These are phyloP conservation scores for Saccharomyces hybrid DNA, from an alignment of 1,139 yeast species.

Conservation along the genomic window DNA sequence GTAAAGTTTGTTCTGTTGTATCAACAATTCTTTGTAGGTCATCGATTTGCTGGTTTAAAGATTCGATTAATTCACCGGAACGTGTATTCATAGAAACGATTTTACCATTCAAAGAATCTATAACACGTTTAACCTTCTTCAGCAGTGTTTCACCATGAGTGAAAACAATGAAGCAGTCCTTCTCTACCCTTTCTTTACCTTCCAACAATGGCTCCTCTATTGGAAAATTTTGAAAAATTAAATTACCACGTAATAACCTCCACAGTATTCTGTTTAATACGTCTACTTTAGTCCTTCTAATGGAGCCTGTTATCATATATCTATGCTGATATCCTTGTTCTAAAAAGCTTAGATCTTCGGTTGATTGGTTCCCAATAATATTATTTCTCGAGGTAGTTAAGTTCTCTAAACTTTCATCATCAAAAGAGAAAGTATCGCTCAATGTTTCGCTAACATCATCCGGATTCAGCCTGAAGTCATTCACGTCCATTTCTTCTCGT, in stretches of 20 bases:
- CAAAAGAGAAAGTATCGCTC: constrained; percentile 26
- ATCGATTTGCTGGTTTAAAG: constrained; percentile 41
- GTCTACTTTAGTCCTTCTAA: constrained; percentile 51
- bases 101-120: constrained; percentile 59
- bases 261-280: constrained; percentile 61
- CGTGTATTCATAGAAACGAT: constrained; percentile 42
- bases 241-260: constrained; percentile 67
- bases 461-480: constrained; percentile 20
- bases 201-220: constrained; percentile 41
- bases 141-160: constrained; percentile 62
- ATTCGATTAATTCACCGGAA: constrained; percentile 33
- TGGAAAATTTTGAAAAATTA: constrained; percentile 58
- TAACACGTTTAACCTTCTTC: constrained; percentile 49
- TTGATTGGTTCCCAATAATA: neutral
- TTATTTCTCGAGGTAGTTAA: constrained; percentile 13
- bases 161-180: constrained; percentile 58
- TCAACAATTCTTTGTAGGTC: constrained; percentile 55
- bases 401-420: constrained; percentile 15
- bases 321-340: constrained; percentile 32
- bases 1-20: constrained; percentile 51
- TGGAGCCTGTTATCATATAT: constrained; percentile 52
- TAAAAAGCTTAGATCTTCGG: constrained; percentile 14
- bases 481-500: constrained; percentile 14
- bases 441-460: constrained; percentile 21
- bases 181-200: constrained; percentile 38